These are phyloP conservation scores for Agrocybe praecox DNA, from an alignment of 768 basidiomycete species.

Conservation along the genomic window DNA sequence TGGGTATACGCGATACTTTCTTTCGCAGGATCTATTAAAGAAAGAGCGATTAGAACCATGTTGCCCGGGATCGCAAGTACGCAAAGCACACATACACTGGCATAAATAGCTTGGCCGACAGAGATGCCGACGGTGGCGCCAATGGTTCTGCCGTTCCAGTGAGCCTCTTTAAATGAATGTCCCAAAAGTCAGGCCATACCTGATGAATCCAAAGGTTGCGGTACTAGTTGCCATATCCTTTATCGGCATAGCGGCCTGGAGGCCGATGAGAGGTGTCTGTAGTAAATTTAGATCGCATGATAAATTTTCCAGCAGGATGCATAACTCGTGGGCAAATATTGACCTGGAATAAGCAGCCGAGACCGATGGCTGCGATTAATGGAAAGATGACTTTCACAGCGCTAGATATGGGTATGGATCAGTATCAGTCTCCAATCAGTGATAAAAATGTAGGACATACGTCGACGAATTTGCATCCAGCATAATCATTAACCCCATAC, in stretches of 20 bases:
- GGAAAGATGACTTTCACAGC: slow-evolving; percentile 66
- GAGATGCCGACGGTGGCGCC: slow-evolving; percentile 82
- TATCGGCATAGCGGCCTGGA: slow-evolving; percentile 88
- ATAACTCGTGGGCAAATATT: slow-evolving; percentile 1
- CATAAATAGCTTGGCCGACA: slow-evolving; percentile 70
- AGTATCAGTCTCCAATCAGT: slow-evolving; percentile 1
- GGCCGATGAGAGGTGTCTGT: slow-evolving; percentile 66
- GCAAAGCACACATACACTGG: slow-evolving; percentile 45
- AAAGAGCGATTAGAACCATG: not conserved
- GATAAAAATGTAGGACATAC: slow-evolving; percentile 30
- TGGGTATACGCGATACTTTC: slow-evolving; percentile 38
- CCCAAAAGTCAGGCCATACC: slow-evolving; percentile 35
- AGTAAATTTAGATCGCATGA: not conserved
- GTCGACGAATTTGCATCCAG: slow-evolving; percentile 58
- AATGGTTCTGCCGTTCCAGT: slow-evolving; percentile 47
- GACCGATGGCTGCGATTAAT: slow-evolving; percentile 64
- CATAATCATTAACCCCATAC: slow-evolving; percentile 74
- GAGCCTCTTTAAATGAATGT: not conserved
- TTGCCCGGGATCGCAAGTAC: not conserved
- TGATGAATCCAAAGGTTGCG: slow-evolving; percentile 67
- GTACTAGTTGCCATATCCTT: slow-evolving; percentile 88
- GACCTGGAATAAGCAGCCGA: slow-evolving; percentile 68
- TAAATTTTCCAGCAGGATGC: not conserved
- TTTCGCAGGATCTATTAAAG: slow-evolving; percentile 33
- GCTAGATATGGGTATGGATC: slow-evolving; percentile 32